These are phyloP conservation scores for Grammothele lineata DNA, from an alignment of 768 basidiomycete genomes.

Conservation along the genomic window DNA sequence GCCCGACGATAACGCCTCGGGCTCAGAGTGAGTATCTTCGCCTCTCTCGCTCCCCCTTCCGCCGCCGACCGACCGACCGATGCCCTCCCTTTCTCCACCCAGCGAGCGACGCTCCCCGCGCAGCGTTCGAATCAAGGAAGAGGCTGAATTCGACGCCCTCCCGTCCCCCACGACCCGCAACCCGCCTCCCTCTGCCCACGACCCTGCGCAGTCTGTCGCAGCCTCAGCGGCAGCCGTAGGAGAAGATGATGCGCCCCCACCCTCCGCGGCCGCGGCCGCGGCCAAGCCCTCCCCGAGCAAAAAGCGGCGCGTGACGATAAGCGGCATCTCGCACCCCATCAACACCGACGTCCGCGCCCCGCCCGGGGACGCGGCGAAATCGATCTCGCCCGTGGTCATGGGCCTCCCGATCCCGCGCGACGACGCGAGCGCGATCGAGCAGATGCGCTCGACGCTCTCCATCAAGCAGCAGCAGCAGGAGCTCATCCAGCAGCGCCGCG, in stretches of 20 bases:
- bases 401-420: conserved; percentile 52
- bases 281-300: conserved; percentile 43
- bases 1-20: conserved; percentile 34
- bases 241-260: conserved; percentile 32
- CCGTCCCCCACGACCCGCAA: conserved; percentile 30
- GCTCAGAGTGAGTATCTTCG: conserved; percentile 46
- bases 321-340: conserved; percentile 51
- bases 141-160: conserved; percentile 49
- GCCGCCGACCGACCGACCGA: conserved; percentile 1
- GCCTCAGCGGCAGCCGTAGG: too few relatives aligned
- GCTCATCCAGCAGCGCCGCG: conserved; percentile 65
- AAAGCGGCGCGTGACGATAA: conserved; percentile 70
- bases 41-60: conserved; percentile 1
- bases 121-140: conserved; percentile 55
- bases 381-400: conserved; percentile 66
- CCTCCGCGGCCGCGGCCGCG: conserved; percentile 37
- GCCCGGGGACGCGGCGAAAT: conserved; percentile 31
- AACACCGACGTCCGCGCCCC: conserved; percentile 47
- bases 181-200: conserved; percentile 11
- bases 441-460: conserved; percentile 56
- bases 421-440: conserved; percentile 54
- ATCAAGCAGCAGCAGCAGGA: conserved; percentile 72
- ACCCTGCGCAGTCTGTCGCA: neutral
- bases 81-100: conserved; percentile 17
- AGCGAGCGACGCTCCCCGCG: conserved; percentile 42